Percentiles rank a stretch among this genome's conserved stretches.
phyloP scores from a whole-genome alignment of 768 basidiomycete genomes.

The Suillus placidus region DNA sequence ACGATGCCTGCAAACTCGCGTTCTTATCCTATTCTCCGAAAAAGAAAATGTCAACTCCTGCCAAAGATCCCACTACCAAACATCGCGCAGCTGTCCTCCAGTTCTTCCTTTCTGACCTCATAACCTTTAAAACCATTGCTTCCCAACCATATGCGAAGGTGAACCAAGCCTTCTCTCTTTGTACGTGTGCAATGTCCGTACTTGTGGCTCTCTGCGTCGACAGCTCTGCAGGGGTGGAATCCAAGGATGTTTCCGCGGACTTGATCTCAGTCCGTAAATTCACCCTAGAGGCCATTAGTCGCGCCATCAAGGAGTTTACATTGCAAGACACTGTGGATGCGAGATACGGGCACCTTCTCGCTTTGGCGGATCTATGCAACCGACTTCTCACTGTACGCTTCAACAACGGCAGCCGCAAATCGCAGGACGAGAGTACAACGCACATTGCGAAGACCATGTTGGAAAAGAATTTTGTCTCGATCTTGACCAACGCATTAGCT shows the following conservation, averaged over 20 bases:
- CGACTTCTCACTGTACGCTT: constrained; percentile 83
- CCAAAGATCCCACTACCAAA: constrained; percentile 66
- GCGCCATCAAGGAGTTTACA: constrained; percentile 79
- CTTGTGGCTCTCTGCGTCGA: constrained; percentile 94
- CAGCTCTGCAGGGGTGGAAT: constrained; percentile 60
- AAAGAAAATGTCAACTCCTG: constrained; percentile 55
- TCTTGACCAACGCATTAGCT: constrained; percentile 82
- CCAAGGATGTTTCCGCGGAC: constrained; percentile 78
- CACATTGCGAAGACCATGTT: constrained; percentile 98
- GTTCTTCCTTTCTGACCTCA: constrained; percentile 81
- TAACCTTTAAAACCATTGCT: constrained; percentile 75
- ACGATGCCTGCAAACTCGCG: constrained; percentile 85
- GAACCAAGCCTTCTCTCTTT: constrained; percentile 61
- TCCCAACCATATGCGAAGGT: constrained; percentile 58
- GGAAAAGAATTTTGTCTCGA: constrained; percentile 94
- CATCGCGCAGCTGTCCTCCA: constrained; percentile 68
- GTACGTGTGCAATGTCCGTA: constrained; percentile 88
- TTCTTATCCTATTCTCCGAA: constrained; percentile 81
- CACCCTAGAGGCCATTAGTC: constrained; percentile 86
- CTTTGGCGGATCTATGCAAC: constrained; percentile 84
- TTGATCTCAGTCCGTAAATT: constrained; percentile 90
- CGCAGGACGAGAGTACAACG: constrained; percentile 73
- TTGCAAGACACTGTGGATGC: constrained; percentile 62
- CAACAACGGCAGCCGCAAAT: constrained; percentile 52
- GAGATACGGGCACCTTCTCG: constrained; percentile 87